These are phyloP conservation scores for Jatropha curcas DNA, from an alignment of 345 rosid genomes.

Conservation along the genomic window DNA sequence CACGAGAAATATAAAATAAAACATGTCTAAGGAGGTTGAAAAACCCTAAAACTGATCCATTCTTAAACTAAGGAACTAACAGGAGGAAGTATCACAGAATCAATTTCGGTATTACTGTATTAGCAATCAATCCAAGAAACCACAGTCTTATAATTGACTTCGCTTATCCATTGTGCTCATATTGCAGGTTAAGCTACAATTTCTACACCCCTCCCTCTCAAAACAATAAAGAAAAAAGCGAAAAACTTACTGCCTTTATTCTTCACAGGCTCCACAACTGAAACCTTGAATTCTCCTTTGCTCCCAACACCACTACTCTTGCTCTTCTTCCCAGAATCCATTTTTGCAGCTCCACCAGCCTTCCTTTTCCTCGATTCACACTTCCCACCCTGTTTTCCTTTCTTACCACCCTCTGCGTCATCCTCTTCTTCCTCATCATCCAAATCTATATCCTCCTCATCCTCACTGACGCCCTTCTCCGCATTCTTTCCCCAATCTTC, in stretches of 20 bases:
- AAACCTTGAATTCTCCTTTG: slow-evolving; percentile 35
- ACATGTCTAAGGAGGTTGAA: background rate
- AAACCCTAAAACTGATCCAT: background rate
- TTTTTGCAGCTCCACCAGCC: slow-evolving; percentile 33
- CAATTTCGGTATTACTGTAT: background rate
- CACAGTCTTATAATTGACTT: background rate
- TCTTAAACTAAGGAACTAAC: background rate
- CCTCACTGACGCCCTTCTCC: slow-evolving; percentile 49
- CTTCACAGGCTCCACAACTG: slow-evolving; percentile 41
- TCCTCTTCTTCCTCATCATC: slow-evolving; percentile 56
- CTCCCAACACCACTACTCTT: slow-evolving; percentile 29
- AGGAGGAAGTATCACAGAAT: background rate
- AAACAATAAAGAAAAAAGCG: background rate
- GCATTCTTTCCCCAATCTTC: slow-evolving; percentile 70
- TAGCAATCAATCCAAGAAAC: background rate
- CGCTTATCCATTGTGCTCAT: background rate
- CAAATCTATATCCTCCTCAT: slow-evolving; percentile 53
- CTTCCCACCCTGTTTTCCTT: slow-evolving; percentile 24
- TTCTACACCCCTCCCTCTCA: background rate
- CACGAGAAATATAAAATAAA: background rate
- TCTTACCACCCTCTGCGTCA: slow-evolving; percentile 33
- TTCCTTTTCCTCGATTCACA: slow-evolving; percentile 49
- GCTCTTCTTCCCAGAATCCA: slow-evolving; percentile 51
- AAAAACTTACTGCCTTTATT: slow-evolving; percentile 44
- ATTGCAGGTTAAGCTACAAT: background rate